These are phyloP conservation scores for Populus hybrid DNA, from an alignment of 441 rosid genomes.

Conservation along the genomic window DNA sequence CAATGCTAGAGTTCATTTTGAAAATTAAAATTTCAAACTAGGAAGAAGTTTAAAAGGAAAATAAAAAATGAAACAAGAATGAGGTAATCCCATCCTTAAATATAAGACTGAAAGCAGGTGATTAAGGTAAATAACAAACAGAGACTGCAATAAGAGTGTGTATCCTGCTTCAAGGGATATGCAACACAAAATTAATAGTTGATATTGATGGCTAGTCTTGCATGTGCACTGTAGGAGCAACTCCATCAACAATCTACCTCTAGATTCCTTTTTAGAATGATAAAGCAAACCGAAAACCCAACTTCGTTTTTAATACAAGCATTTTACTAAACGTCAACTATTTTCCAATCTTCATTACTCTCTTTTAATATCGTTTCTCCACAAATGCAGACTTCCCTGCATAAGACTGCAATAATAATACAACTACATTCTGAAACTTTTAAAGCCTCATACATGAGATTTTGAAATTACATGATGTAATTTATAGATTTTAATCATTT, in stretches of 20 bases:
- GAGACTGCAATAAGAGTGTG: too few species aligned
- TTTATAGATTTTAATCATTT: too few species aligned
- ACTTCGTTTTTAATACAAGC: too few species aligned
- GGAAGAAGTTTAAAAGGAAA: not conserved
- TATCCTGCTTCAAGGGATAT: not conserved
- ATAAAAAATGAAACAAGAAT: not conserved
- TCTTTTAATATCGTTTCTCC: not conserved
- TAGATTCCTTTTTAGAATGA: not conserved
- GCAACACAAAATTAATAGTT: not conserved
- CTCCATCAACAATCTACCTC: not conserved
- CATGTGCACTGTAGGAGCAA: not conserved
- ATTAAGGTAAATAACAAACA: not conserved
- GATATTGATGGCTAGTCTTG: not conserved
- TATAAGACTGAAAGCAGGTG: not conserved
- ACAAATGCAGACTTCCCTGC: not conserved
- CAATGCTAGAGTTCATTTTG: not conserved
- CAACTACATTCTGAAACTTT: not conserved
- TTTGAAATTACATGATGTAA: not conserved
- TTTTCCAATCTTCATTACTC: not conserved
- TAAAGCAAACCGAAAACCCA: not conserved
- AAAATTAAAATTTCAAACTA: conserved; percentile 5
- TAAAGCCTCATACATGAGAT: too few species aligned
- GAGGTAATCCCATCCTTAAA: not conserved
- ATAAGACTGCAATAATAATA: not conserved
- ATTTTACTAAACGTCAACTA: not conserved